Evolutionary conservation across 176 grass and related monocot genomes (phyloP).

Genomic region (Typha latifolia): DNA sequence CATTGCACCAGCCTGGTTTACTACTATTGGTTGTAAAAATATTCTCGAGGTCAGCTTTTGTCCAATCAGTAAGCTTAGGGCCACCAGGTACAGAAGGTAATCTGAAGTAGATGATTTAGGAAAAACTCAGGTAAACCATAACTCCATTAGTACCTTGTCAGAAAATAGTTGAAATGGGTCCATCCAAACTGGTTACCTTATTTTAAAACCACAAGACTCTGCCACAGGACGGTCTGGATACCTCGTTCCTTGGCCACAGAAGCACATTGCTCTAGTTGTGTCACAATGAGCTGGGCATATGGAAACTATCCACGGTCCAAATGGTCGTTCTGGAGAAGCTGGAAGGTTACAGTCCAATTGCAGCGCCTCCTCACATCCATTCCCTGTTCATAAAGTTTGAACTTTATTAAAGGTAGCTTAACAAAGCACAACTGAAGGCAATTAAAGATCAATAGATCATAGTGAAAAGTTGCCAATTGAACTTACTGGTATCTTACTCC

Average conservation of each 20-base stretch:
- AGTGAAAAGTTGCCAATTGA: no score
- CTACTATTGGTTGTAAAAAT: conserved; percentile 72
- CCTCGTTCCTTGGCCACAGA: conserved; percentile 81
- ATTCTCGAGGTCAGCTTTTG: conserved; percentile 61
- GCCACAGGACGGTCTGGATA: conserved; percentile 84
- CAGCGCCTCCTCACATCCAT: conserved; percentile 54
- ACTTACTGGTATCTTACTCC: no score
- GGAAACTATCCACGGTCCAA: conserved; percentile 73
- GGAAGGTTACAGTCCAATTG: conserved; percentile 70
- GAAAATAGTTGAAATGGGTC: neutral
- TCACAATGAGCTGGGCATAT: conserved; percentile 78
- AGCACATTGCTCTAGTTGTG: conserved; percentile 84
- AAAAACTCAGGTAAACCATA: conserved; percentile 22
- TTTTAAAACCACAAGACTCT: conserved; percentile 86
- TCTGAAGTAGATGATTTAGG: conserved; percentile 33
- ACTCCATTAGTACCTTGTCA: neutral
- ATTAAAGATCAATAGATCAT: neutral
- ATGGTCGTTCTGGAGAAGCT: conserved; percentile 45
- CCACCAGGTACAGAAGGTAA: conserved; percentile 49
- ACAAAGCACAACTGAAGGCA: neutral
- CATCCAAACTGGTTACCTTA: conserved; percentile 36
- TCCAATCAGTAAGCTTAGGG: conserved; percentile 62
- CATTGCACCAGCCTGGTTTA: conserved; percentile 89
- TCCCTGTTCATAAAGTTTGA: conserved; percentile 26
- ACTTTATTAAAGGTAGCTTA: neutral